Percentiles rank a stretch among this genome's conserved stretches.
phyloP scores from a whole-genome alignment of 2,329 filamentous ascomycete species.

The Stenocarpella maydis region DNA sequence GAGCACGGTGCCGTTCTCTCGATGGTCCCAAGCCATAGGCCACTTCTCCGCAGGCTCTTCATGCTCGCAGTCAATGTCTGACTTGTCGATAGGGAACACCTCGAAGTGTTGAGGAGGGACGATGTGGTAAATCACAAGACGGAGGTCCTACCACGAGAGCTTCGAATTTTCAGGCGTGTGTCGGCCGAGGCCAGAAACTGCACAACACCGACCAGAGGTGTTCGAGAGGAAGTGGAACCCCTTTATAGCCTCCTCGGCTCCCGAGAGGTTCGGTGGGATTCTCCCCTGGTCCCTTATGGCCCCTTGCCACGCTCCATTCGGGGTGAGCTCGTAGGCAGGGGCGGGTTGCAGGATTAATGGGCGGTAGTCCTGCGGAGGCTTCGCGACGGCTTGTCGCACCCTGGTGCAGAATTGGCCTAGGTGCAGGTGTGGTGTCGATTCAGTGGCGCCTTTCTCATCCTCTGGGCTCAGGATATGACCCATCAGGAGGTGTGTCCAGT shows the following conservation, averaged over 20 bases:
- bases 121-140: constrained; percentile 1
- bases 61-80: neutral
- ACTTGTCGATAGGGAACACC: neutral
- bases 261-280: constrained; percentile 44
- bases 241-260: neutral
- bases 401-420: neutral
- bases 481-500: neutral
- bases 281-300: constrained; percentile 82
- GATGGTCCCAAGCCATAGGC: constrained; percentile 1
- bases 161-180: neutral
- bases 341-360: neutral
- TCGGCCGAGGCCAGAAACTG: neutral
- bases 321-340: neutral
- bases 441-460: neutral
- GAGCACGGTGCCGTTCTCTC: neutral
- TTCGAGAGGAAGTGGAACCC: neutral
- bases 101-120: neutral
- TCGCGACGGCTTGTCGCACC: neutral
- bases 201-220: neutral
- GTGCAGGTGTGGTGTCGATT: neutral
- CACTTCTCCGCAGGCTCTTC: neutral
- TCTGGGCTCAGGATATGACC: no score
- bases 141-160: neutral
- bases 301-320: neutral
- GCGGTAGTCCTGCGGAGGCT: neutral